Evolutionary conservation across 305 asterid genomes (phyloP).

Genomic region (Solanum chacoense): DNA sequence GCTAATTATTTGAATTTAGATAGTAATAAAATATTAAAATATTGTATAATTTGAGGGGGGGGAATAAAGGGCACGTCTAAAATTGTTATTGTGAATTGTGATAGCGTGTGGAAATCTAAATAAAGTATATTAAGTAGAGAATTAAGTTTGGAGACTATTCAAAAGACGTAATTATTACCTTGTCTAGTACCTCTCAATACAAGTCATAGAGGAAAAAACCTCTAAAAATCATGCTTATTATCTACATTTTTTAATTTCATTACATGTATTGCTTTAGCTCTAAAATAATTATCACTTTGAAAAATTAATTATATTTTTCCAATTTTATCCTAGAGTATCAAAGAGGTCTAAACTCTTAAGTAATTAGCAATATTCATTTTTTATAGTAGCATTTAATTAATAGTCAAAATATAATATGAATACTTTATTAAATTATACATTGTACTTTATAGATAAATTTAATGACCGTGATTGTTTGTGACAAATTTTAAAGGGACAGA

Average conservation of each 20-base stretch:
- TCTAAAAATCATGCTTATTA: not conserved
- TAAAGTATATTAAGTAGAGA: not conserved
- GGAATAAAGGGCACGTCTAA: not conserved
- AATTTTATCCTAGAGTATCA: not conserved
- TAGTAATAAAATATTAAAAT: not conserved
- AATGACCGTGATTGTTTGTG: not conserved
- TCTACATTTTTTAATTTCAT: not conserved
- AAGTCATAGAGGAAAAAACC: not conserved
- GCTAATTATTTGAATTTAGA: not conserved
- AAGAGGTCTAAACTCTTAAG: not conserved
- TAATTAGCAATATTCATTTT: not conserved
- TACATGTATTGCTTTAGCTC: not conserved
- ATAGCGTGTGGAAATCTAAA: not conserved
- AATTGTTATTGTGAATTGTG: not conserved
- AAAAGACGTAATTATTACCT: not conserved
- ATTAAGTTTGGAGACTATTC: not conserved
- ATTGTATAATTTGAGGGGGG: not conserved
- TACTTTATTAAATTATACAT: not conserved
- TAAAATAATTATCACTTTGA: not conserved
- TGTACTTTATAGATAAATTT: not conserved
- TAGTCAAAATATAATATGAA: not conserved
- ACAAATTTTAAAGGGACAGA: too few relatives aligned
- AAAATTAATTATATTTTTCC: too few relatives aligned
- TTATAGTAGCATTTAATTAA: not conserved
- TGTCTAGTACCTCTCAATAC: not conserved